Conservation (phyloP, 805 yeast genomes). For the Pachysolen tannophilus region DNA sequence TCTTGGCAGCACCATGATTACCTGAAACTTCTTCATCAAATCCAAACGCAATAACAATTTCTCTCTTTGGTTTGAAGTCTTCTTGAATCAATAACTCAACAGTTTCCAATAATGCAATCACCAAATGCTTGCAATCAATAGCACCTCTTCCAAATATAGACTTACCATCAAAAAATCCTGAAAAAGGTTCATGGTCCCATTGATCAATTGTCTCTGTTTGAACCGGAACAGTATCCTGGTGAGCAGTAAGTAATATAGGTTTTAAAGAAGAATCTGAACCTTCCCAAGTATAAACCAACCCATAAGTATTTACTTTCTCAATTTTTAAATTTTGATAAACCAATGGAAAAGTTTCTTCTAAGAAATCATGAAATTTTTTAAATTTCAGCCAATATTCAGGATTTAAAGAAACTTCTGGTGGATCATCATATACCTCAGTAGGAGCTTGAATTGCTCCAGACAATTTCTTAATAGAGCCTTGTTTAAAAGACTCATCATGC, state of each 20-base stretch:
- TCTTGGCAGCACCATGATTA: conserved; percentile 45
- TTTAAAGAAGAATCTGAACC: conserved; percentile 45
- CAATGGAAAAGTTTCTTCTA: conserved; percentile 46
- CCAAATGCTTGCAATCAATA: conserved; percentile 63
- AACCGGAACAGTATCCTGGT: conserved; percentile 78
- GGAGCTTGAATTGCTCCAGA: conserved; percentile 53
- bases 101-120: conserved; percentile 61
- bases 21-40: conserved; percentile 78
- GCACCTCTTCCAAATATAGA: conserved; percentile 73
- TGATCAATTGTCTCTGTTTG: conserved; percentile 42
- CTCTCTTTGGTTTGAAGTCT: conserved; percentile 51
- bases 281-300: conserved; percentile 54
- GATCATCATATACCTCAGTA: conserved; percentile 49
- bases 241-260: conserved; percentile 68
- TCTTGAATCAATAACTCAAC: conserved; percentile 42
- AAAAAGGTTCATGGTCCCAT: conserved; percentile 65
- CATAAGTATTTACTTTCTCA: conserved; percentile 51
- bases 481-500: conserved; percentile 22
- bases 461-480: conserved; percentile 32
- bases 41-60: conserved; percentile 60
- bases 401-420: conserved; percentile 34
- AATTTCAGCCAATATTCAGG: conserved; percentile 43
- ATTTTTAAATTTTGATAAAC: conserved; percentile 39
- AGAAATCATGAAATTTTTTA: conserved; percentile 40
- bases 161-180: conserved; percentile 60